Evolutionary conservation across 2,329 filamentous ascomycete species (phyloP).

Genomic region (Fusarium albidum): DNA sequence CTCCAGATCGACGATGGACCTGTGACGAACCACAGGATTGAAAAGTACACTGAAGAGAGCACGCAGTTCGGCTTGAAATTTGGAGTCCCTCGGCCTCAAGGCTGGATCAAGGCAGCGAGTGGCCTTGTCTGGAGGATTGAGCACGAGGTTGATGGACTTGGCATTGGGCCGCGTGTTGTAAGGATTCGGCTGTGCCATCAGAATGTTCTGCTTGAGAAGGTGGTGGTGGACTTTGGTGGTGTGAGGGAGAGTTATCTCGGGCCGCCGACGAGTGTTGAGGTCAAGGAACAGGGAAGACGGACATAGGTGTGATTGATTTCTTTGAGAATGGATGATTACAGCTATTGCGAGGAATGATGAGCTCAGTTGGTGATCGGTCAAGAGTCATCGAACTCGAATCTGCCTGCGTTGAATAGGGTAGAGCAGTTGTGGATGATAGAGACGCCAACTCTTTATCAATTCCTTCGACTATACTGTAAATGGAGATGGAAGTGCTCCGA

Average conservation of each 20-base stretch:
- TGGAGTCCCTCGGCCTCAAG: constrained; percentile 29
- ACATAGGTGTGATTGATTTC: too few species aligned
- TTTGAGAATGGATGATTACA: too few species aligned
- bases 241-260: constrained; percentile 27
- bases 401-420: too few species aligned
- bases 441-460: too few species aligned
- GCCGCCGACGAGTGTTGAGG: constrained; percentile 5
- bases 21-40: neutral
- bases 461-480: too few species aligned
- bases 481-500: too few species aligned
- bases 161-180: constrained; percentile 2
- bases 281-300: neutral
- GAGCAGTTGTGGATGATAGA: too few species aligned
- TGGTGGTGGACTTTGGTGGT: constrained; percentile 24
- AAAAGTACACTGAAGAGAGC: constrained; percentile 20
- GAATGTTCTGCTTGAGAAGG: constrained; percentile 34
- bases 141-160: constrained; percentile 8
- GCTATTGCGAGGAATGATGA: too few species aligned
- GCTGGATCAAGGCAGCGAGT: constrained; percentile 31
- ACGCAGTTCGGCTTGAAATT: constrained; percentile 21
- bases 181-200: constrained; percentile 11
- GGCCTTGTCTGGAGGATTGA: constrained; percentile 24
- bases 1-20: neutral
- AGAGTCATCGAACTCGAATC: too few species aligned
- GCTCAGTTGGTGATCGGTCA: too few species aligned